Evolutionary conservation across 2,329 filamentous ascomycete species (phyloP).

Genomic region (Berkeleyomyces rouxiae): DNA sequence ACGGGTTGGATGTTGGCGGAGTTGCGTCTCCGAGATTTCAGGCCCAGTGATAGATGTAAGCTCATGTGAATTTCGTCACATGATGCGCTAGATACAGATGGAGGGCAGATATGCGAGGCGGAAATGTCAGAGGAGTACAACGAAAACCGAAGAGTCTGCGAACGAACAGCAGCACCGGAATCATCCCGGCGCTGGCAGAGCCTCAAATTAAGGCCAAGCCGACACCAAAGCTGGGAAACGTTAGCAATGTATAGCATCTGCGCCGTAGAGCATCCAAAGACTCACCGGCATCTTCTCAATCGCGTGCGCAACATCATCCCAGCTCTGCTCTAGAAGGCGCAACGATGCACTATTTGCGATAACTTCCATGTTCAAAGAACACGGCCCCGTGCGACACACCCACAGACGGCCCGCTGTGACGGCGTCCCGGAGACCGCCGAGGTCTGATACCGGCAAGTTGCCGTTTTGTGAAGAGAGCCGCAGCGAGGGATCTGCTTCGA

Average conservation of each 20-base stretch:
- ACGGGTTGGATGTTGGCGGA: background rate
- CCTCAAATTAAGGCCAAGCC: slow-evolving; percentile 11
- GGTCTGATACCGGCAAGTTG: background rate
- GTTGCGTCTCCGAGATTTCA: background rate
- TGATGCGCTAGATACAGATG: slow-evolving; percentile 5
- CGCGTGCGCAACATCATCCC: slow-evolving; percentile 3
- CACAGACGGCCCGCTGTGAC: slow-evolving; percentile 8
- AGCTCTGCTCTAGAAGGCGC: background rate
- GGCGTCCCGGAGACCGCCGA: slow-evolving; percentile 3
- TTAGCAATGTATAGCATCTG: background rate
- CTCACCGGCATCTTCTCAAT: slow-evolving; percentile 12
- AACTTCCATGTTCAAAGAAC: slow-evolving; percentile 7
- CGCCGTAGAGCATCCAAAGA: background rate
- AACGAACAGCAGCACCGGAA: background rate
- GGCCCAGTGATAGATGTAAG: slow-evolving; percentile 1
- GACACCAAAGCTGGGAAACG: slow-evolving; percentile 12
- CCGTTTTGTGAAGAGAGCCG: background rate
- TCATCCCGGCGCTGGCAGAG: background rate
- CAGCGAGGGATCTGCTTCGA: background rate
- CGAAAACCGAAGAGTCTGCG: slow-evolving; percentile 8
- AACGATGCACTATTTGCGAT: slow-evolving; percentile 9
- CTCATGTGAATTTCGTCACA: slow-evolving; percentile 1
- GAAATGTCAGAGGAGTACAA: slow-evolving; percentile 11
- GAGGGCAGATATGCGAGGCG: slow-evolving; percentile 11
- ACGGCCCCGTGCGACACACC: slow-evolving; percentile 13